Base-by-base conservation (phyloP, 257 asterid genomes). In the Nicotiana otophora region DNA sequence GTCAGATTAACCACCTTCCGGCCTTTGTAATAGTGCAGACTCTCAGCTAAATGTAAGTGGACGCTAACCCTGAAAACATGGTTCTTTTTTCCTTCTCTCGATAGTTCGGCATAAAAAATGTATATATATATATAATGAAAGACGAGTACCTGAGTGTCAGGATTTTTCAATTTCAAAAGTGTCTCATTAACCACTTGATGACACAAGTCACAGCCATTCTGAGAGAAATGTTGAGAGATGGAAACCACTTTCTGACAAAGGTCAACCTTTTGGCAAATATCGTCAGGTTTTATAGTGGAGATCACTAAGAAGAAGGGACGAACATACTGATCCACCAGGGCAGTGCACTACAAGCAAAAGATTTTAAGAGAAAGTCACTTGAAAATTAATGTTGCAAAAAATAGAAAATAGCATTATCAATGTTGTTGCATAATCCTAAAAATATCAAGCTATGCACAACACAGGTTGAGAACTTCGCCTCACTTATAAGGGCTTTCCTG, bases 271-370 rank as follows among this genome's bases (percentile, higher is more conserved):
- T 20, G 84, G 86, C 98, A 96, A 86, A 94, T 90, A 26, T 81
- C 89, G 33, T 81, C 85, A 80, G 98, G 91, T 70, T 93, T 81
- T 58, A 96, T 17, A 5, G 88, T 33, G 63, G 92, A 86, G 76
- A 91, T 87, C 91, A 92, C 97, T 58, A 86, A 67, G 92, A 96
- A 96, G 82, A 96, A 94, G 55, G 91, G 92, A 85, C 93, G 95
- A 72, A 92, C 98, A 84, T 94, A 96, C 58, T 93, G 92, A 77
- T 91, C 94, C 93, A 96, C 98, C 93, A 92, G 85, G 62, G 89
- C 74, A 39, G 85, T 82, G 88, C 99, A 96, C 99, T 96, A 91
- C 82, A 86, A 85, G 68, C 42, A 78, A 28, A 86, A 74, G 19
- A 30, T 15, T 20, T 51, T 15, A 61, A 15, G 12, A 62, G 68